Evolutionary conservation across 768 basidiomycete genomes (phyloP).

Genomic region (Antrodiella citrinella): DNA sequence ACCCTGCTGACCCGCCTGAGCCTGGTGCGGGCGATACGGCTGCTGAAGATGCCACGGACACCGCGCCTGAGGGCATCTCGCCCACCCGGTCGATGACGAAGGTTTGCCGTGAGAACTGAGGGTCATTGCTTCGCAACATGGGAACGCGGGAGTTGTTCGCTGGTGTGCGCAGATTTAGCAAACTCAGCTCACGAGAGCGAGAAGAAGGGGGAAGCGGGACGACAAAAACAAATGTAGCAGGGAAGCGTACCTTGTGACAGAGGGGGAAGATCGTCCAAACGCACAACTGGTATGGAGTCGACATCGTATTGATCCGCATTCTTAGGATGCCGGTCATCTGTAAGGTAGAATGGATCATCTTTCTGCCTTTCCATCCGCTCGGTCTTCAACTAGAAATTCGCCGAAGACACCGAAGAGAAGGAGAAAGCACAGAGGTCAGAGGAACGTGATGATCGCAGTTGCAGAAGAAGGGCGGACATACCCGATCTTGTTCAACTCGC

Average conservation of each 20-base stretch:
- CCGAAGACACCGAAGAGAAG: background rate
- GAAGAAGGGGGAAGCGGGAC: background rate
- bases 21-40: constrained; percentile 2
- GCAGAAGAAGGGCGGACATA: constrained; percentile 25
- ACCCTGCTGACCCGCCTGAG: constrained; percentile 7
- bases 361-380: constrained; percentile 68
- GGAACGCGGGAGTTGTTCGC: constrained; percentile 16
- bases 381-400: constrained; percentile 55
- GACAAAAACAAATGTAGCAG: background rate
- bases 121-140: constrained; percentile 14
- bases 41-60: constrained; percentile 4
- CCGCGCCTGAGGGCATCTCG: constrained; percentile 73
- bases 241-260: constrained; percentile 24
- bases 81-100: constrained; percentile 71
- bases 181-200: too few relatives aligned
- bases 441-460: background rate
- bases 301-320: constrained; percentile 43
- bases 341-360: constrained; percentile 90
- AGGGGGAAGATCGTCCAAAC: constrained; percentile 64
- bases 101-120: constrained; percentile 29
- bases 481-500: constrained; percentile 51
- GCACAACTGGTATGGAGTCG: constrained; percentile 90
- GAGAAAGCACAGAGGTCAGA: background rate
- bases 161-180: too few relatives aligned
- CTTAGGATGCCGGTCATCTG: constrained; percentile 44